Conservation (phyloP, 148 eudicot species). For the Diospyros lotus region DNA sequence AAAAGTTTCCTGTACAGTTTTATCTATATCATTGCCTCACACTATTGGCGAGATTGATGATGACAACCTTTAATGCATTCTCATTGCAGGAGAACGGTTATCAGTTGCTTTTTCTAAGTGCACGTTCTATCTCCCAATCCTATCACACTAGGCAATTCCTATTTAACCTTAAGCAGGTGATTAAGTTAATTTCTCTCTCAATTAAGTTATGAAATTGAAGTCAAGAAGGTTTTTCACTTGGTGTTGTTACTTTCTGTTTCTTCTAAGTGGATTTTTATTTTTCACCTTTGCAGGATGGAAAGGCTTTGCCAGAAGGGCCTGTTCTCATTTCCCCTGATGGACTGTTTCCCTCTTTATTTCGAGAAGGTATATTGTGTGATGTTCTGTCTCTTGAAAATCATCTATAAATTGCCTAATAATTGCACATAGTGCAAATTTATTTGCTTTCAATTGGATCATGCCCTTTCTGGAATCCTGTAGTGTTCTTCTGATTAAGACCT, state of each 20-base stretch:
- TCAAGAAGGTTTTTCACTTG: background rate
- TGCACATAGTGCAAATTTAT: background rate
- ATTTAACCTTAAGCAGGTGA: conserved; percentile 84
- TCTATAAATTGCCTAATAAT: background rate
- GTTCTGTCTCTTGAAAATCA: background rate
- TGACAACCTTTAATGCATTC: background rate
- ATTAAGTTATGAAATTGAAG: background rate
- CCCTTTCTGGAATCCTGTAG: background rate
- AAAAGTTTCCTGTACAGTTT: background rate
- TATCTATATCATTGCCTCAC: background rate
- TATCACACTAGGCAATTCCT: conserved; percentile 81
- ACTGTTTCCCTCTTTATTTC: conserved; percentile 86
- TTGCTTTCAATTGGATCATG: background rate
- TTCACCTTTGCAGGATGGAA: conserved; percentile 63
- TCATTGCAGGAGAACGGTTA: conserved; percentile 93
- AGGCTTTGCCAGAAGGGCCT: conserved; percentile 91
- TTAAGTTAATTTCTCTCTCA: background rate
- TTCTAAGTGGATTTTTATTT: conserved; percentile 8
- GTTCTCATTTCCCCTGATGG: conserved; percentile 96
- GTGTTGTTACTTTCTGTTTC: background rate
- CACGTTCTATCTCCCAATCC: conserved; percentile 95
- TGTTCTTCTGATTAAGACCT: conserved; percentile 3
- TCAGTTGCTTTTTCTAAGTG: conserved; percentile 87
- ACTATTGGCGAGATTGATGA: background rate
- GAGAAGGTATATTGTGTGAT: conserved; percentile 62